These are phyloP conservation scores for Podospora comata DNA, from an alignment of 495 filamentous ascomycete species.

Conservation along the genomic window DNA sequence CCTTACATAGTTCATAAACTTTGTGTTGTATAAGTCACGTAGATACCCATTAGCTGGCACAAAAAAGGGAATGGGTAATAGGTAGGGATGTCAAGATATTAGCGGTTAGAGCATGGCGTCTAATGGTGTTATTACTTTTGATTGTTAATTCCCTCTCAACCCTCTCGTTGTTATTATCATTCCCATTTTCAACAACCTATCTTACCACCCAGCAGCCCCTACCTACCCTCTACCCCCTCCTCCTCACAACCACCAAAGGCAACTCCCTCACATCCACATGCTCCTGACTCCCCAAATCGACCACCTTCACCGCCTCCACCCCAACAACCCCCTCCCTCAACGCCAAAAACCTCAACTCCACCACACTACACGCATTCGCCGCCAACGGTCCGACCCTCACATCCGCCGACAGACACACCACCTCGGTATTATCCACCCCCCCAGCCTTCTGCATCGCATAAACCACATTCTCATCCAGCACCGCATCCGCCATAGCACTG, in stretches of 20 bases:
- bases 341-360: slow-evolving; percentile 75
- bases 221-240: slow-evolving; percentile 1
- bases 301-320: slow-evolving; percentile 75
- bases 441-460: slow-evolving; percentile 77
- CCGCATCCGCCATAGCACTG: slow-evolving; percentile 61
- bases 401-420: slow-evolving; percentile 81
- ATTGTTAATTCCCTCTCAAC: not conserved
- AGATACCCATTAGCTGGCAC: not conserved
- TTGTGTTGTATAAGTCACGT: not conserved
- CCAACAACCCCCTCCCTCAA: slow-evolving; percentile 69
- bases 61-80: not conserved
- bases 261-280: slow-evolving; percentile 78
- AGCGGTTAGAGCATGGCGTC: not conserved
- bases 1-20: not conserved
- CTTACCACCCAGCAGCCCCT: slow-evolving; percentile 16
- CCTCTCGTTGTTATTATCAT: not conserved
- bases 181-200: not conserved
- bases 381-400: slow-evolving; percentile 74
- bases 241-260: slow-evolving; percentile 62
- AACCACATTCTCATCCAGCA: slow-evolving; percentile 80
- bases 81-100: not conserved
- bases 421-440: slow-evolving; percentile 65
- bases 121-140: slow-evolving; percentile 1
- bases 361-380: slow-evolving; percentile 74
- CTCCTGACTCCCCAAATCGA: slow-evolving; percentile 79